Evolutionary conservation across 1,284 basidiomycete genomes (phyloP), one percentile per base, ranked within the genome.

Genomic region (Ustilago curta): DNA sequence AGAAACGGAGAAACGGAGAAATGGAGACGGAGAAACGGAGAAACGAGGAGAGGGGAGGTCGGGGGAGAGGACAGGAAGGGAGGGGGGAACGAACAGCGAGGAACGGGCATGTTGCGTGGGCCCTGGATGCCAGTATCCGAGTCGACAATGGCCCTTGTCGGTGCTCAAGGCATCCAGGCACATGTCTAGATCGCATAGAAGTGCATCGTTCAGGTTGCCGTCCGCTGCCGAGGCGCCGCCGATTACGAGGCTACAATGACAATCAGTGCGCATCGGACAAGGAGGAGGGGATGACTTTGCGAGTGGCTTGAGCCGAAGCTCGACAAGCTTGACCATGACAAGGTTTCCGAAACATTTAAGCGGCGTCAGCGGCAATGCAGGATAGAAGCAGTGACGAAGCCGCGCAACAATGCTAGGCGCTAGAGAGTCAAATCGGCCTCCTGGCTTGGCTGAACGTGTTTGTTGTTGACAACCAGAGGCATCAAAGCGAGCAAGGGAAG

Each of bases 401-500:
- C 29, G 8, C 29, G 29, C 29, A 19, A 48, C 8, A 19, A 29
- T 16, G 45, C 29, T 47, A 29, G n/a, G 45, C 25, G 45, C 45
- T 29, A 29, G n/a, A n/a, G 21, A n/a, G 45, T 18, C 19, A 11
- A 6, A 12, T 27, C n/a, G n/a, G 47, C 47, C n/a, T 2, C 35
- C 35, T 37, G 35, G 35, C 4, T 48, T 31, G 25, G 31, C 31
- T 48, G 8, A 27, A 31, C 27, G 31, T 50, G 48, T 50, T 50
- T 50, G 48, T 50, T 50, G 48, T 35, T 37, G 48, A 50, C 48
- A 50, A 50, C 32, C 48, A 50, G 16, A 23, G 7, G 32, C 48
- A 50, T 32, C 47, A n/a, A 19, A 48, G 47, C 27, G 27, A 32
- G 47, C 47, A 48, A 48, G 29, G 1, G 27, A 48, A 11, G 18